Percentiles rank a stretch among this genome's conserved stretches.
Conservation (phyloP, 2,329 filamentous ascomycete genomes). For the Westerdykella ornata region DNA sequence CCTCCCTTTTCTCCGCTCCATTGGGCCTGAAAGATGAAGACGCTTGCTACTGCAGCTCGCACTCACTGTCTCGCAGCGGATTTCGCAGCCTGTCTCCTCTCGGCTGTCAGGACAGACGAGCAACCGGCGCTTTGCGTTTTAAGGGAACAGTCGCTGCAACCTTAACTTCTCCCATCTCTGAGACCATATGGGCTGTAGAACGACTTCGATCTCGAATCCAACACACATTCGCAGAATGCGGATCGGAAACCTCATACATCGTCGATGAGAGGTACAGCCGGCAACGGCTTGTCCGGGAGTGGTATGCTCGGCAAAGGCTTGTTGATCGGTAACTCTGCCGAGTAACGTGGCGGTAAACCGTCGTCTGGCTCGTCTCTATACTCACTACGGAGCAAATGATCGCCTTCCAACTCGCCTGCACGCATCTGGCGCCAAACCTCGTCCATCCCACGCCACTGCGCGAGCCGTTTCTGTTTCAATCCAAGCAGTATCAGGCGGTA, state of each 20-base stretch:
- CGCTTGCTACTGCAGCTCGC: too few species aligned
- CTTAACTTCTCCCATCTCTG: too few species aligned
- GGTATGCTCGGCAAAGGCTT: constrained; percentile 27
- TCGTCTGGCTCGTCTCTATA: constrained; percentile 21
- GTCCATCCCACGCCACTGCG: constrained; percentile 31
- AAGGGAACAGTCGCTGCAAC: too few species aligned
- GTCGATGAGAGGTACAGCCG: constrained; percentile 31
- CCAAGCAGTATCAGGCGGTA: constrained; percentile 18
- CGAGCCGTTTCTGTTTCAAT: constrained; percentile 22
- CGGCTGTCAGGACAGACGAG: too few species aligned
- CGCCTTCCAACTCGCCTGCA: constrained; percentile 18
- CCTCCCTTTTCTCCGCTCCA: too few species aligned
- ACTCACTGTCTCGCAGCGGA: too few species aligned
- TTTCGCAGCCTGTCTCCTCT: too few species aligned
- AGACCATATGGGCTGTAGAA: too few species aligned
- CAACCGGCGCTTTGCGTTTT: too few species aligned
- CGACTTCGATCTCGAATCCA: too few species aligned
- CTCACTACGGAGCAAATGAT: constrained; percentile 14
- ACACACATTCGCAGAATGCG: too few species aligned
- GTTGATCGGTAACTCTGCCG: constrained; percentile 10
- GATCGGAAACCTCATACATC: background rate
- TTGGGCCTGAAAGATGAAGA: too few species aligned
- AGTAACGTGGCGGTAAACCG: constrained; percentile 4
- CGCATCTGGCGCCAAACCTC: constrained; percentile 27
- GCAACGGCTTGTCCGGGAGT: constrained; percentile 31